These are phyloP conservation scores for Fusarium abutilonis DNA, from an alignment of 2,329 filamentous ascomycete species.

Conservation along the genomic window DNA sequence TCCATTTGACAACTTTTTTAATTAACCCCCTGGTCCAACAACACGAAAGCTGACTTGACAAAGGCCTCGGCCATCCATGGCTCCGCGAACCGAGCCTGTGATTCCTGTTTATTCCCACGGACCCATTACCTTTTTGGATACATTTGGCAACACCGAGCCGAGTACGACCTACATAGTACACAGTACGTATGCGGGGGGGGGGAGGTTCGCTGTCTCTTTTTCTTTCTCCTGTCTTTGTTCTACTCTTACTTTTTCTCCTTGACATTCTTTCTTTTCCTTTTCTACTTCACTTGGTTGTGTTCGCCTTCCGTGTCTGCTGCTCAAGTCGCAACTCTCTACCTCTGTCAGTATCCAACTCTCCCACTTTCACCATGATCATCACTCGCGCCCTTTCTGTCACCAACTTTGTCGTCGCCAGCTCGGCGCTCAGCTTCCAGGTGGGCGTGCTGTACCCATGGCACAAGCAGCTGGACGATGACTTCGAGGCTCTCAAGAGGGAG, in stretches of 20 bases:
- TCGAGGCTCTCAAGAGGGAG: constrained; percentile 50
- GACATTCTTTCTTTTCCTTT: constrained; percentile 10
- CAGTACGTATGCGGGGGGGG: constrained; percentile 25
- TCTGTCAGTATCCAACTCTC: constrained; percentile 3
- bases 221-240: constrained; percentile 5
- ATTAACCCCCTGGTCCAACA: constrained; percentile 19
- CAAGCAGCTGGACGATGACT: constrained; percentile 70
- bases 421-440: constrained; percentile 73
- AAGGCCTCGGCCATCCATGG: constrained; percentile 24
- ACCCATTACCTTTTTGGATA: constrained; percentile 34
- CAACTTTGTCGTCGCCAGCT: constrained; percentile 71
- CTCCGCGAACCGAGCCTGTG: constrained; percentile 14
- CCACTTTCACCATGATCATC: constrained; percentile 32
- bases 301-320: constrained; percentile 8
- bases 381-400: constrained; percentile 45
- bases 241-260: constrained; percentile 7
- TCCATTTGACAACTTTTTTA: not conserved
- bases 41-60: constrained; percentile 31
- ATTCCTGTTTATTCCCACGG: constrained; percentile 37
- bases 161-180: constrained; percentile 12
- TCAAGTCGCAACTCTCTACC: not conserved
- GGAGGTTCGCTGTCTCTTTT: constrained; percentile 21
- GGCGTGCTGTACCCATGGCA: constrained; percentile 78
- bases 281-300: constrained; percentile 15
- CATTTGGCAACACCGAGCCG: constrained; percentile 32